These are phyloP conservation scores for Thalia dealbata DNA, from an alignment of 176 grass and related monocot genomes.

Conservation along the genomic window DNA sequence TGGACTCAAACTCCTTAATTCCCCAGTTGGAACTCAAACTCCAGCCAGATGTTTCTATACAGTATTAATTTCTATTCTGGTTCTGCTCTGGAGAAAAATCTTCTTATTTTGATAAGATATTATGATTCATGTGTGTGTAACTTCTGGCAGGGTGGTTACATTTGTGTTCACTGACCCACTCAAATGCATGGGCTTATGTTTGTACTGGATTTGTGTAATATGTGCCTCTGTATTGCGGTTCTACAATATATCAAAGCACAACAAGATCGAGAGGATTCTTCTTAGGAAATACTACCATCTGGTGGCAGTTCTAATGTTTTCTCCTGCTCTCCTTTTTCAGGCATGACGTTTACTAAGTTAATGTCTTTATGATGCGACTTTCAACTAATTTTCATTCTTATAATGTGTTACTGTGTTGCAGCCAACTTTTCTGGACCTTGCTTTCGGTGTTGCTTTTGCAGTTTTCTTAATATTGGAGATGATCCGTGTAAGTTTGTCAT, in stretches of 20 bases:
- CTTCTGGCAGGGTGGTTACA: slow-evolving; percentile 12
- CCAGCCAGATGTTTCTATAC: too few species aligned
- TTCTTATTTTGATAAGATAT: background rate
- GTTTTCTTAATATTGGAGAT: slow-evolving; percentile 94
- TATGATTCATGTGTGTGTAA: background rate
- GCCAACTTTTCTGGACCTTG: slow-evolving; percentile 87
- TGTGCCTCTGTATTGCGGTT: slow-evolving; percentile 13
- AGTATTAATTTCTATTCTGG: background rate
- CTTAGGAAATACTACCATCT: slow-evolving; percentile 16
- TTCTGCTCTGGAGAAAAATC: background rate
- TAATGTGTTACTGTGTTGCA: slow-evolving; percentile 35
- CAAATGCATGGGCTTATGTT: slow-evolving; percentile 8
- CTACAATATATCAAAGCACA: slow-evolving; percentile 20
- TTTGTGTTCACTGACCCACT: slow-evolving; percentile 22
- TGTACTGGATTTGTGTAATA: slow-evolving; percentile 16
- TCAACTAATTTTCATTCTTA: slow-evolving; percentile 1
- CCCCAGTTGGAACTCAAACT: background rate
- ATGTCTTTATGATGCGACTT: slow-evolving; percentile 6
- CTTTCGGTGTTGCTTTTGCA: slow-evolving; percentile 91
- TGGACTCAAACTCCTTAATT: background rate
- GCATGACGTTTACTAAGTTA: slow-evolving; percentile 22
- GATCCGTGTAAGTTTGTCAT: slow-evolving; percentile 52
- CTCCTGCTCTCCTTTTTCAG: slow-evolving; percentile 85
- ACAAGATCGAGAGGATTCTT: slow-evolving; percentile 21
- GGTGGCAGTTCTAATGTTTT: slow-evolving; percentile 85